Evolutionary conservation across 1,284 basidiomycete genomes (phyloP), one percentile per base, ranked within the genome.

Genomic region (Hypsizygus ulmarius): DNA sequence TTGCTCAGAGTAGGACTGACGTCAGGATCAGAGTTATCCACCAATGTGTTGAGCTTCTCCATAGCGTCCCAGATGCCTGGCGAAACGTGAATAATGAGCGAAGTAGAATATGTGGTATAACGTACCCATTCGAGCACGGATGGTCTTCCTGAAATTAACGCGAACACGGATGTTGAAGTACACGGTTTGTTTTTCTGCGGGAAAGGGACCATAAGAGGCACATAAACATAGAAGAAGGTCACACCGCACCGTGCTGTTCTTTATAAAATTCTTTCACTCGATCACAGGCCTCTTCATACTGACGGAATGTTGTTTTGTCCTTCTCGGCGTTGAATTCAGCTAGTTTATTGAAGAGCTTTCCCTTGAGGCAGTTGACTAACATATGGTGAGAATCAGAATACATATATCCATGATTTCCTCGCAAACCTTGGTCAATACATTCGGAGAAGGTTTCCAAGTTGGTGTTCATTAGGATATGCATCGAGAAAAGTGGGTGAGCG

Each of bases 11-110:
- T 27, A 66, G 3, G 14, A 39, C 80, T 52, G 51, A 87, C 87
- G 60, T 90, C 88, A 42, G 89, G 90, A 65, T 92, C 91, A 5
- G 88, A 90, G 57, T 93, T 89, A 64, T 94, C 92, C 44, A 94
- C 79, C 33, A 96, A 77, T 1, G 85, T 92, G 63, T 94, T 84
- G 48, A 96, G 82, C 73, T 84, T 81, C 63, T 95, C 91, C 67
- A 95, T 92, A 2, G 92, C 92, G 60, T 93, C 83, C 93, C 93
- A 95, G 29, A 96, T 38, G 12, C 44, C 42, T 43, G 28, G 14
- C 3, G 18, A 6, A 5, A 32, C 30, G n/a, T 43, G 14, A 9
- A 38, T 12, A 28, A 38, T 16, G 14, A 5, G 14, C 5, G 15
- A 30, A 6, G 15, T 12, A 16, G 18, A 6, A 37, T 29, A 10